Evolutionary conservation across 176 grass and related monocot species (phyloP), one percentile per base, ranked within the genome.

Genomic region (Musa itinerans): DNA sequence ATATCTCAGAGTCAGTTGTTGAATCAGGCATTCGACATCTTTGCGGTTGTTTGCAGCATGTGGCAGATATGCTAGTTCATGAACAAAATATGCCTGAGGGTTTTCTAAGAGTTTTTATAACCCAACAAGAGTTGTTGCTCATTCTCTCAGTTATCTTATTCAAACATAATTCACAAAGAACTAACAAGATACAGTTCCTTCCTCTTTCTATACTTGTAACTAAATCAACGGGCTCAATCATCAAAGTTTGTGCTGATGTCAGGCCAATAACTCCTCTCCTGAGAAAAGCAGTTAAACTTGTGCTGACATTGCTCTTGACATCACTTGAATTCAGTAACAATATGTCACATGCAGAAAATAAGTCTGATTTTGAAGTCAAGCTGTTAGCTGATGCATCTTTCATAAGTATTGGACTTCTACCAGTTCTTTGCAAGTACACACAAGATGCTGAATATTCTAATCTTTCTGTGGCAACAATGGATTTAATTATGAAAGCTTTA

Each of bases 381-480:
- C 29, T 81, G 17, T 83, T 85, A 85, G 83, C 77, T 61, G 90
- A 98, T 74, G 74, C 70, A 70, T 70, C 84, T 55, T 69, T 86
- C 69, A 53, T 81, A 72, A 83, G 90, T 83, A 65, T 65, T 63
- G 79, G 73, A n/a, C 82, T 98, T 66, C 83, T 98, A 78, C 86
- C 90, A 85, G 73, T 90, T 74, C 77, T 98, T 27, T 93, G 94
- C 80, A 98, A 93, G 79, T 87, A 82, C 81, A 80, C 84, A 21
- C 84, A 93, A 29, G 88, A 87, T 79, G 66, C 71, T 34, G 94
- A 93, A 78, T 90, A 79, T 23, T 81, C 69, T 70, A 80, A 85
- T 69, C 80, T 89, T 65, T 86, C 88, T 79, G 74, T 98, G 75
- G 88, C 84, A 76, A 80, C 86, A 67, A 90, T 91, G 79, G 94